Percentiles rank a stretch among this genome's conserved stretches.
Evolutionary conservation across 2,329 filamentous ascomycete genomes (phyloP).

Genomic region (Aspergillus neotritici): DNA sequence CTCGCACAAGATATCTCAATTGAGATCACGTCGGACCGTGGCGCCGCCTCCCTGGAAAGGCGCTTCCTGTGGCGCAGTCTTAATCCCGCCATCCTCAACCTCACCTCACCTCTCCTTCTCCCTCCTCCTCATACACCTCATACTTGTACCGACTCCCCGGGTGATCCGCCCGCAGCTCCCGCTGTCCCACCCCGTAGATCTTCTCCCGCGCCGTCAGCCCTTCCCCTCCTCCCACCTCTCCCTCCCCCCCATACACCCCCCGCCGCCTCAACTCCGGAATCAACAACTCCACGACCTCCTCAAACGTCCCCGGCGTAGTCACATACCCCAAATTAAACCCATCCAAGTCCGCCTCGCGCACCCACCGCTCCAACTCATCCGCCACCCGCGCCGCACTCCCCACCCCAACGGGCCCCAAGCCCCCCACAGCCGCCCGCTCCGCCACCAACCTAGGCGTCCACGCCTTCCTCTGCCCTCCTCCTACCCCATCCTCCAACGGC

Average conservation of each 20-base stretch:
- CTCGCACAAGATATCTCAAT: no score
- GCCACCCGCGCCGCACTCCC: slow-evolving; percentile 44
- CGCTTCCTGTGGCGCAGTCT: no score
- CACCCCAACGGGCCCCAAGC: slow-evolving; percentile 45
- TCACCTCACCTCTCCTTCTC: background rate
- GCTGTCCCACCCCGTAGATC: slow-evolving; percentile 57
- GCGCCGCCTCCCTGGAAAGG: no score
- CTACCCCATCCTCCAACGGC: slow-evolving; percentile 38
- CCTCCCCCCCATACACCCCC: slow-evolving; percentile 34
- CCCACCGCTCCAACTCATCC: slow-evolving; percentile 46
- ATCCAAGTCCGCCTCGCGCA: slow-evolving; percentile 40
- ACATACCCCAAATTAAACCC: slow-evolving; percentile 45
- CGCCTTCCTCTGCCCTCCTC: slow-evolving; percentile 19
- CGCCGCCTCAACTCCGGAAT: slow-evolving; percentile 44
- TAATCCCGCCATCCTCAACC: background rate
- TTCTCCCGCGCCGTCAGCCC: slow-evolving; percentile 53
- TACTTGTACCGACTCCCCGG: slow-evolving; percentile 57
- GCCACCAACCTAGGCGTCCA: slow-evolving; percentile 45
- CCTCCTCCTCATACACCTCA: slow-evolving; percentile 54
- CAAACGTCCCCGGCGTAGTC: slow-evolving; percentile 48
- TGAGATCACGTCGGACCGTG: no score
- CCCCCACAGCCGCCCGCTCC: slow-evolving; percentile 45
- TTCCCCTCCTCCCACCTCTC: slow-evolving; percentile 10
- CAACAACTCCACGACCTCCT: slow-evolving; percentile 48
- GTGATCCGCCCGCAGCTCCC: slow-evolving; percentile 54